Percentiles rank a stretch among this genome's conserved stretches.
These are phyloP conservation scores for Micromonas pusilla DNA, from an alignment of 139 green algal genomes.

Conservation along the genomic window DNA sequence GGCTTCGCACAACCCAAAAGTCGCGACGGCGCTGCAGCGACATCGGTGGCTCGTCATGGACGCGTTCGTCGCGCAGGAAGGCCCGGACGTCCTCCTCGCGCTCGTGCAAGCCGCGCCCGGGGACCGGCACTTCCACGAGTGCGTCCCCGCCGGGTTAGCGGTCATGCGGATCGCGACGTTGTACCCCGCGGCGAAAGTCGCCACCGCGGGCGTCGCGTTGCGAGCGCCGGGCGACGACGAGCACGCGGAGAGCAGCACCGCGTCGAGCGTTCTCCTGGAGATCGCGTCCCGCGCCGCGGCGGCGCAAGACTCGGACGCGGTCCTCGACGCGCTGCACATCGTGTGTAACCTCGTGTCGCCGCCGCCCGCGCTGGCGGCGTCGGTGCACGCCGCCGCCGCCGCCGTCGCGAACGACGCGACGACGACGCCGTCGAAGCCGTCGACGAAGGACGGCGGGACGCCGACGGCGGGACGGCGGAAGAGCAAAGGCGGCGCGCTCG, in stretches of 20 bases:
- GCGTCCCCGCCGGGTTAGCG: constrained; percentile 42
- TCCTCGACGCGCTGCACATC: background rate
- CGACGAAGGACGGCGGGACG: no score
- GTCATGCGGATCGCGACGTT: constrained; percentile 53
- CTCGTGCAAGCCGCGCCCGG: constrained; percentile 41
- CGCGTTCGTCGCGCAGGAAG: constrained; percentile 31
- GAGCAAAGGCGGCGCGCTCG: no score
- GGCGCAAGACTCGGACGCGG: constrained; percentile 42
- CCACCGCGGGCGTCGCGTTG: background rate
- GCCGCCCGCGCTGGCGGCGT: background rate
- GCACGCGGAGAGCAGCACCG: background rate
- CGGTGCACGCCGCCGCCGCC: no score
- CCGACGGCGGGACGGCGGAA: no score
- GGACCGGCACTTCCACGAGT: constrained; percentile 50
- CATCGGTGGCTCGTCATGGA: constrained; percentile 43
- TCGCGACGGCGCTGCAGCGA: constrained; percentile 9
- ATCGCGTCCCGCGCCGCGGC: constrained; percentile 39
- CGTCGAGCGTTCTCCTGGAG: background rate
- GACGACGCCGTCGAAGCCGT: no score
- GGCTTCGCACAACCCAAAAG: background rate
- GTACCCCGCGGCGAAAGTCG: constrained; percentile 34
- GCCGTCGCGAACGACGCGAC: no score
- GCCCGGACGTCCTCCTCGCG: constrained; percentile 51
- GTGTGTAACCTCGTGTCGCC: constrained; percentile 6
- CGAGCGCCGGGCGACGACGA: background rate